Evolutionary conservation across 805 yeast species (phyloP), one percentile per base, ranked within the genome.

Genomic region (Metschnikowia noctiluminum): DNA sequence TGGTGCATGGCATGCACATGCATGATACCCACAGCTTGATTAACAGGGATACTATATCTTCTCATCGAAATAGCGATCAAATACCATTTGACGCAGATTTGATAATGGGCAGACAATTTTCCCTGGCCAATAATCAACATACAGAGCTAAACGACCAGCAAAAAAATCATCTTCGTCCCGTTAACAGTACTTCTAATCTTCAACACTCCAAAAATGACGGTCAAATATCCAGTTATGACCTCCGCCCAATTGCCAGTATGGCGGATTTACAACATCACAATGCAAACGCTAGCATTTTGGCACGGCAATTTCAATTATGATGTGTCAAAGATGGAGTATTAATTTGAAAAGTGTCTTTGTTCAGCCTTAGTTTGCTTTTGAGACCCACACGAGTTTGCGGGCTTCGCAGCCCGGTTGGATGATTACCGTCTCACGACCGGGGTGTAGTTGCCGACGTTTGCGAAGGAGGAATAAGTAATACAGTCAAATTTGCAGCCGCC

Each of bases 121-220:
- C 48, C n/a, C 48, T 27, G 51, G 45, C 40, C 14, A 38, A 30
- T 32, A 38, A 40, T 6, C 46, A 47, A 31, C 50, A 14, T 10
- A 11, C 32, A 3, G 46, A 43, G 9, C 21, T 38, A 7, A 40
- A 42, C 4, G 16, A 14, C 16, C 40, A 37, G 32, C 49, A 46
- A 31, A 45, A 46, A 16, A 59, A 52, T 44, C 49, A 49, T 26
- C 53, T 65, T 30, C 55, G 71, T 10, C 50, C 65, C 4, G 67
- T 62, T 28, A 63, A 59, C 51, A 69, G 73, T 48, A 68, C 70
- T 62, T 60, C 66, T 1, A 67, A 69, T 49, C 49, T 69, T 28
- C 66, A 62, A 44, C 63, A 58, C 31, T 39, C 37, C 21, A 54
- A 53, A 37, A 43, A 49, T 27, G 51, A 42, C 31, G 30, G 28